phyloP scores from a whole-genome alignment of 2,329 filamentous ascomycete species.

The Aspergillus spinulosporus region DNA sequence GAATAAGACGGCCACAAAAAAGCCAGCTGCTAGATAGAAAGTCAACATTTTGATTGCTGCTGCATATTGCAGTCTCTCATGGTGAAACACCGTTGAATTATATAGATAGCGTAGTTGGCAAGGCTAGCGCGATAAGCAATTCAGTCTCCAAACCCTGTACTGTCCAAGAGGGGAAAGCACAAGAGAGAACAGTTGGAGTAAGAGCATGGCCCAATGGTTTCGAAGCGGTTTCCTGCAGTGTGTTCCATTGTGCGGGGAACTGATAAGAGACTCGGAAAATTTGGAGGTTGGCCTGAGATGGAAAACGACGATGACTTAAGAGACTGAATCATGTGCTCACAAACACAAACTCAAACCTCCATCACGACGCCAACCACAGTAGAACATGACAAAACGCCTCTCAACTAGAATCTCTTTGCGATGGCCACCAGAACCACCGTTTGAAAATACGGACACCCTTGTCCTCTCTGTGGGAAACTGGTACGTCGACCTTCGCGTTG shows the following conservation, averaged over 20 bases:
- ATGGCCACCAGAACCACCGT: constrained; percentile 44
- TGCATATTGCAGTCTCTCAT: background rate
- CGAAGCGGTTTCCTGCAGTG: background rate
- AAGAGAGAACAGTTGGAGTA: constrained; percentile 10
- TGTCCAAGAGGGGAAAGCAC: background rate
- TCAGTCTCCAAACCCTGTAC: background rate
- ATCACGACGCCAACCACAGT: background rate
- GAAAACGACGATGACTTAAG: background rate
- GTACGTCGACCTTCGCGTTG: constrained; percentile 47
- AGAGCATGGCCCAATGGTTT: background rate
- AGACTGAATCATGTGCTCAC: background rate
- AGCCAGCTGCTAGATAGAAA: constrained; percentile 1
- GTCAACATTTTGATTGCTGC: constrained; percentile 4
- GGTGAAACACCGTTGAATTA: background rate
- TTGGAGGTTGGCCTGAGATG: background rate
- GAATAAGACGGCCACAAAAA: background rate
- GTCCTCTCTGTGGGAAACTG: constrained; percentile 46
- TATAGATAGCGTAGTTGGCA: background rate
- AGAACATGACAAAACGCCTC: constrained; percentile 19
- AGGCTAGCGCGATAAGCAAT: background rate
- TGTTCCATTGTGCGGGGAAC: constrained; percentile 2
- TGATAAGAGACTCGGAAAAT: constrained; percentile 2
- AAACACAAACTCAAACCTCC: background rate
- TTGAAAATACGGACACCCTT: constrained; percentile 47
- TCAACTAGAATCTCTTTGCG: constrained; percentile 47